phyloP scores from a whole-genome alignment of 495 filamentous ascomycete species.

The Aspergillus incahuasiensis region DNA sequence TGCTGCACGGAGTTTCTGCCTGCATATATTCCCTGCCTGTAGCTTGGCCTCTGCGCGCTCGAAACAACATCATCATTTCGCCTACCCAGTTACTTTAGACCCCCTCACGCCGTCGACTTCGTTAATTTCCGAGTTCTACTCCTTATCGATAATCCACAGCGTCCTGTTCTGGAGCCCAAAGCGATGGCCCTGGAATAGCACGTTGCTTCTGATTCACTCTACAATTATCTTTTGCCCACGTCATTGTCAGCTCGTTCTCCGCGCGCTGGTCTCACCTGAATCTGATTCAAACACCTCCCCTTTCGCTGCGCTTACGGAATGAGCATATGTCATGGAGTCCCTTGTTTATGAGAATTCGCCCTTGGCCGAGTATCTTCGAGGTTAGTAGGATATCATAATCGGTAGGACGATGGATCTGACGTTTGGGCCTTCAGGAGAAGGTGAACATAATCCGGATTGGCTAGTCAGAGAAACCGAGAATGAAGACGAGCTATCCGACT shows the following conservation, averaged over 20 bases:
- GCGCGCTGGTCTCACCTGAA: background rate
- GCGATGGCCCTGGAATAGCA: slow-evolving; percentile 7
- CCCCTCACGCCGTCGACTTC: background rate
- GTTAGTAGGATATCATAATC: slow-evolving; percentile 41
- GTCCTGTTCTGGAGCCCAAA: background rate
- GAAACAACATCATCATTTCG: background rate
- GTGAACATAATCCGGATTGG: slow-evolving; percentile 43
- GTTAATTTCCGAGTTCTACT: background rate
- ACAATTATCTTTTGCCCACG: background rate
- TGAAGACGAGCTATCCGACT: slow-evolving; percentile 30
- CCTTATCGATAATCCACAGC: background rate
- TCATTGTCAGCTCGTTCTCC: background rate
- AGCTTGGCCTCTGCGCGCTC: background rate
- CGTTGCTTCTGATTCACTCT: background rate
- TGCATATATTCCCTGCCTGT: slow-evolving; percentile 13
- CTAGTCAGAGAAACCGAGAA: slow-evolving; percentile 39
- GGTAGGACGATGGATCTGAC: slow-evolving; percentile 16
- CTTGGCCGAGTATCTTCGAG: slow-evolving; percentile 89
- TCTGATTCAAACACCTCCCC: slow-evolving; percentile 1
- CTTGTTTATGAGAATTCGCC: slow-evolving; percentile 87
- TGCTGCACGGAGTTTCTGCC: slow-evolving; percentile 14
- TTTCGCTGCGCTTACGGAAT: slow-evolving; percentile 24
- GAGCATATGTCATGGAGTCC: slow-evolving; percentile 69
- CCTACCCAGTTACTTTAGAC: background rate
- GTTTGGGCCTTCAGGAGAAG: slow-evolving; percentile 39